Evolutionary conservation across 345 rosid genomes (phyloP).

Genomic region (Eucalyptus globulus): DNA sequence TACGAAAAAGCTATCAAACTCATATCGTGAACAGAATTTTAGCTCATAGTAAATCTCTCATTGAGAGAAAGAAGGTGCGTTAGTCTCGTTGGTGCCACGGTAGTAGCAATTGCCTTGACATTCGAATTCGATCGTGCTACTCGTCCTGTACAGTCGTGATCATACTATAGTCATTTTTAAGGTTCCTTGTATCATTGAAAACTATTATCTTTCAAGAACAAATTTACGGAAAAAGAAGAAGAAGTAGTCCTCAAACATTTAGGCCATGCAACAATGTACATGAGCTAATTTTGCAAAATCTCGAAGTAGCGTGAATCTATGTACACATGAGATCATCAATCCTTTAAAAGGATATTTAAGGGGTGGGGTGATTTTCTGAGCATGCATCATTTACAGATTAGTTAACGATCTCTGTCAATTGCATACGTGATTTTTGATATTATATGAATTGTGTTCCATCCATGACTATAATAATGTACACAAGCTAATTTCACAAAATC

Average conservation of each 20-base stretch:
- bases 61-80: neutral
- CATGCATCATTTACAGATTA: neutral
- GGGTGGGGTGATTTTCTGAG: neutral
- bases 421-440: neutral
- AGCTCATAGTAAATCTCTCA: neutral
- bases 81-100: neutral
- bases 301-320: no score
- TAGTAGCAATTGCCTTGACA: neutral
- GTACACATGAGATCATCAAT: neutral
- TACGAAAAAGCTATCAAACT: neutral
- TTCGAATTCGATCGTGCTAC: rapidly evolving
- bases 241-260: neutral
- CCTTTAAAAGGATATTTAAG: neutral
- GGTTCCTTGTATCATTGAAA: neutral
- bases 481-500: no score
- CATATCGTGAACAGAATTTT: neutral
- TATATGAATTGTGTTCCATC: neutral
- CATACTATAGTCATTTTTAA: neutral
- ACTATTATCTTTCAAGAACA: neutral
- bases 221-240: no score
- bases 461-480: no score
- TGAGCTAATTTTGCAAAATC: neutral
- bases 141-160: rapidly evolving
- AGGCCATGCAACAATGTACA: rapidly evolving
- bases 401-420: neutral